phyloP scores from a whole-genome alignment of 306 rosid species.

The Rosa multiflora region DNA sequence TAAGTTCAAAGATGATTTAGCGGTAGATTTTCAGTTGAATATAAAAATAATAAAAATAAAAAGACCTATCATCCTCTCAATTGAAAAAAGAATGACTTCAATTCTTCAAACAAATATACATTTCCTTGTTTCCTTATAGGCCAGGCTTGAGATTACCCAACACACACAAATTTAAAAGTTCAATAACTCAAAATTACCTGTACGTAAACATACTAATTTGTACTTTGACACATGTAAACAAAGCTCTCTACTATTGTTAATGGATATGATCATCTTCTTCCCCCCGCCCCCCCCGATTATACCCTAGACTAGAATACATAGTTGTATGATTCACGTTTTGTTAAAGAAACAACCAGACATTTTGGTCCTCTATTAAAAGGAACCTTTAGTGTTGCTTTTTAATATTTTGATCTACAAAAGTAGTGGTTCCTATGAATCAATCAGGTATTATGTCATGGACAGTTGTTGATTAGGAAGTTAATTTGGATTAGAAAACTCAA shows the following conservation, averaged over 20 bases:
- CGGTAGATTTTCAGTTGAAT: too few relatives aligned
- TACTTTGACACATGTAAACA: not conserved
- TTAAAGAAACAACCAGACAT: not conserved
- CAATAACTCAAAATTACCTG: not conserved
- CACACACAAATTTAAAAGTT: not conserved
- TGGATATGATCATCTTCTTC: too few relatives aligned
- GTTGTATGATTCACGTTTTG: not conserved
- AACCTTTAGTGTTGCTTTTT: not conserved
- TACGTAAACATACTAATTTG: not conserved
- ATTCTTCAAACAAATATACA: not conserved
- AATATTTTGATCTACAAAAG: conserved; percentile 3
- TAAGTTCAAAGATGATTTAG: too few relatives aligned
- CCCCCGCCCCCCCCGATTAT: too few relatives aligned
- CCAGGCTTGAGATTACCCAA: not conserved
- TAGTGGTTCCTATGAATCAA: not conserved
- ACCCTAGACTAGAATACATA: not conserved
- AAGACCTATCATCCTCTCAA: too few relatives aligned
- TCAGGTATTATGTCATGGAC: not conserved
- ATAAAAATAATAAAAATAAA: too few relatives aligned
- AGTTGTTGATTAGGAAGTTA: not conserved
- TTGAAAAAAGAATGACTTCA: too few relatives aligned
- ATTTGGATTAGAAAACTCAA: conserved; percentile 3
- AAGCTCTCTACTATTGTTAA: not conserved
- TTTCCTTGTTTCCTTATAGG: not conserved
- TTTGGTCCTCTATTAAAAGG: not conserved